A percentile compares a stretch with the other conserved stretches of the same genome.
These are phyloP conservation scores for Phaeotremella skinneri DNA, from an alignment of 768 basidiomycete genomes.

Conservation along the genomic window DNA sequence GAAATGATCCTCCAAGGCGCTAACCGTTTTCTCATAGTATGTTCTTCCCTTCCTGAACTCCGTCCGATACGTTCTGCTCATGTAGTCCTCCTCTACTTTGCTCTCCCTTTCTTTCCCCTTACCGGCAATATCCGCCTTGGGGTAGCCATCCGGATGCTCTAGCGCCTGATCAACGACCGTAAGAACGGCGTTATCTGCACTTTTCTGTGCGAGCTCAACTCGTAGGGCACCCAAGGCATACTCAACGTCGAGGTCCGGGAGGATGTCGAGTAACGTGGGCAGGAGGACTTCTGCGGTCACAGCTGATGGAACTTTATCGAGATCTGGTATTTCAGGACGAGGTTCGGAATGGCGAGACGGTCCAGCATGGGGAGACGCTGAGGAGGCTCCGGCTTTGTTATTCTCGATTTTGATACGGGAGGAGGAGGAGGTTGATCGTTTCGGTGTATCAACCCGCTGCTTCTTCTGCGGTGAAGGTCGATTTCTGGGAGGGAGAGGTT, in stretches of 20 bases:
- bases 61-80: conserved; percentile 15
- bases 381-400: too few species aligned
- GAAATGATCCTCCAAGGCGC: conserved; percentile 60
- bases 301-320: not conserved
- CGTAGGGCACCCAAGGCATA: conserved; percentile 18
- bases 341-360: not conserved
- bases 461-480: too few species aligned
- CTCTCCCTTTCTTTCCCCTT: conserved; percentile 57
- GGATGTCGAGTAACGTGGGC: conserved; percentile 27
- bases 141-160: conserved; percentile 32
- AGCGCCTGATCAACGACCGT: conserved; percentile 27
- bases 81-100: conserved; percentile 43
- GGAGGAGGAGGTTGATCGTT: too few species aligned
- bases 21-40: conserved; percentile 52
- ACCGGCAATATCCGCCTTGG: conserved; percentile 18
- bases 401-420: too few species aligned
- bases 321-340: not conserved
- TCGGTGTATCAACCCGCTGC: too few species aligned
- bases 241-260: conserved; percentile 28
- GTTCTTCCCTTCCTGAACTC: conserved; percentile 40
- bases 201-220: conserved; percentile 7
- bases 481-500: not conserved
- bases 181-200: conserved; percentile 4
- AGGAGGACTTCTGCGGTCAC: conserved; percentile 13
- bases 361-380: not conserved